These are phyloP conservation scores for Scolecobasidium constrictum DNA, from an alignment of 2,329 filamentous ascomycete species.

Conservation along the genomic window DNA sequence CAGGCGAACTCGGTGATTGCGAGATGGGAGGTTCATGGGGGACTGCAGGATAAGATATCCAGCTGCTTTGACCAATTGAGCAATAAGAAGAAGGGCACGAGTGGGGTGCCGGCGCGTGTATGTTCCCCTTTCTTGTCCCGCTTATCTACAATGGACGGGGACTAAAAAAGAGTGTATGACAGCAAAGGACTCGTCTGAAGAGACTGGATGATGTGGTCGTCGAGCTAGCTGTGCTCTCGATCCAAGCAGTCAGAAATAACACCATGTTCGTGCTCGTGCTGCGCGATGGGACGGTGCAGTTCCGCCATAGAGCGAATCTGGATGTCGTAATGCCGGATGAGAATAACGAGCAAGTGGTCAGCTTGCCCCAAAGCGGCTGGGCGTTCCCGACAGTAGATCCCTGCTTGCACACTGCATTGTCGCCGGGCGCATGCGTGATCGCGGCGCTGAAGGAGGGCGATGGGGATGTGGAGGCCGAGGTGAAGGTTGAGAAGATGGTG, in stretches of 20 bases:
- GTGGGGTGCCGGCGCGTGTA: conserved; percentile 22
- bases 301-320: conserved; percentile 67
- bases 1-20: conserved; percentile 65
- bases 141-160: neutral
- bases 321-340: conserved; percentile 53
- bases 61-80: conserved; percentile 68
- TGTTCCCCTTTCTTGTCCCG: conserved; percentile 17
- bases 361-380: conserved; percentile 69
- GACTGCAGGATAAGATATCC: conserved; percentile 52
- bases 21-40: conserved; percentile 67
- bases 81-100: conserved; percentile 47
- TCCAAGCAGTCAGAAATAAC: conserved; percentile 59
- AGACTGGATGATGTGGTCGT: conserved; percentile 57
- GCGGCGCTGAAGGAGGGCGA: conserved; percentile 31
- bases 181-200: conserved; percentile 28
- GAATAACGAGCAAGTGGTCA: conserved; percentile 55
- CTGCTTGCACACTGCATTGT: conserved; percentile 32
- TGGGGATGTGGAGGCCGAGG: conserved; percentile 31
- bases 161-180: conserved; percentile 7
- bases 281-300: conserved; percentile 71
- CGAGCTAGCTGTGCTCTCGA: conserved; percentile 58
- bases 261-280: conserved; percentile 62
- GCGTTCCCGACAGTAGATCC: conserved; percentile 54
- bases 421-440: conserved; percentile 36
- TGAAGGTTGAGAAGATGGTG: conserved; percentile 31